phyloP scores from a whole-genome alignment of 2,329 filamentous ascomycete genomes.

The Rhynchosporium agropyri region DNA sequence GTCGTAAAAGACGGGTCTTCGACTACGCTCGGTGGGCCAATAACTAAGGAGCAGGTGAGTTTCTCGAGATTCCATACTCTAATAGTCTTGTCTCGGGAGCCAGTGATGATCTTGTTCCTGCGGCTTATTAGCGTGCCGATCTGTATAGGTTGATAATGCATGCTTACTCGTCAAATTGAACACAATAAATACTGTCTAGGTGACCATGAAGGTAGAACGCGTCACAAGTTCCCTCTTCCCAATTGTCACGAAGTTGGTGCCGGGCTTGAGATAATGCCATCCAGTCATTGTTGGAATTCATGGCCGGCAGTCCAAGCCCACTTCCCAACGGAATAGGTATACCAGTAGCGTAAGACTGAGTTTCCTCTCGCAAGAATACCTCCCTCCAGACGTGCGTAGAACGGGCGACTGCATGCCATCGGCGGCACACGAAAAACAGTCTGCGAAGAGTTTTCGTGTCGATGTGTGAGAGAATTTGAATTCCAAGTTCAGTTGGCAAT shows the following conservation, averaged over 20 bases:
- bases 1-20: conserved; percentile 54
- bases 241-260: conserved; percentile 74
- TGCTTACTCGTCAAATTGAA: conserved; percentile 92
- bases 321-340: conserved; percentile 54
- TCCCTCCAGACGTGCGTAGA: conserved; percentile 66
- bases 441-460: conserved; percentile 55
- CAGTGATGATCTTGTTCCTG: conserved; percentile 92
- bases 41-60: conserved; percentile 80
- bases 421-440: conserved; percentile 53
- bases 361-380: conserved; percentile 64
- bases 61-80: conserved; percentile 95
- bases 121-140: conserved; percentile 42
- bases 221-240: conserved; percentile 76
- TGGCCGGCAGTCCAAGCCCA: conserved; percentile 59
- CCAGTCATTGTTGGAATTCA: conserved; percentile 73
- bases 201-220: conserved; percentile 92
- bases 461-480: conserved; percentile 59
- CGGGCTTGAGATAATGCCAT: conserved; percentile 81
- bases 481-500: conserved; percentile 60
- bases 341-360: conserved; percentile 61
- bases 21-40: conserved; percentile 74
- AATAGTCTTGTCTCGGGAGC: conserved; percentile 92
- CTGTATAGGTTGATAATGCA: background rate
- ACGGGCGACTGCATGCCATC: conserved; percentile 52
- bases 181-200: conserved; percentile 93